phyloP scores from a whole-genome alignment of 371 early-diverging fungal genomes.

The Mucor irregularis region DNA sequence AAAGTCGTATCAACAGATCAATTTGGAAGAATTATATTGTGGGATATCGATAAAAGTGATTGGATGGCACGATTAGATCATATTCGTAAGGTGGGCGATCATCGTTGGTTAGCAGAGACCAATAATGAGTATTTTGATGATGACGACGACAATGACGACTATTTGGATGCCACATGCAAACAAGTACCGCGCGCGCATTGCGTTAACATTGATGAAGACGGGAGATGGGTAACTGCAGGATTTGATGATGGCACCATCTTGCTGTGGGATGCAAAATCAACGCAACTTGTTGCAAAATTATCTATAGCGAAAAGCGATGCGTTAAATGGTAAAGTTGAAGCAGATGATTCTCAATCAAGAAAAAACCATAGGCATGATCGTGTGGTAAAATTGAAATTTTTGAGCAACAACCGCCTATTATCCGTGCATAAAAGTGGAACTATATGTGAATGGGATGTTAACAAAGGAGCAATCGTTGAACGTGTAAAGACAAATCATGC shows the following conservation, averaged over 20 bases:
- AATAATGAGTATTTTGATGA: no score
- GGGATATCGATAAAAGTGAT: conserved; percentile 26
- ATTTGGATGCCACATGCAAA: not conserved
- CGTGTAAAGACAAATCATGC: conserved; percentile 25
- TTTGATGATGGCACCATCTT: conserved; percentile 38
- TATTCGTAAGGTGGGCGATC: conserved; percentile 9
- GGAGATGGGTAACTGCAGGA: conserved; percentile 34
- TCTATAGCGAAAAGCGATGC: not conserved
- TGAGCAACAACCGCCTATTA: conserved; percentile 7
- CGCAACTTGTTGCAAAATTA: conserved; percentile 26
- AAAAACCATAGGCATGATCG: not conserved
- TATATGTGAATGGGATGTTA: conserved; percentile 40
- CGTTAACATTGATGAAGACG: conserved; percentile 28
- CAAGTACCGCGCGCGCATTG: conserved; percentile 18
- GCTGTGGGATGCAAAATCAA: conserved; percentile 29
- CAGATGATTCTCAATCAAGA: no score
- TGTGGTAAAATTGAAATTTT: not conserved
- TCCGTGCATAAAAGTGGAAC: conserved; percentile 38
- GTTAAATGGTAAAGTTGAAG: no score
- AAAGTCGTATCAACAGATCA: conserved; percentile 31
- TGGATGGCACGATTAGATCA: conserved; percentile 40
- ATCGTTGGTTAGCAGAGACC: conserved; percentile 14
- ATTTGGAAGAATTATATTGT: conserved; percentile 35
- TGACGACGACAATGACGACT: no score
- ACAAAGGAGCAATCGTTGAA: conserved; percentile 34